These are phyloP conservation scores for Tylopilus rubrobrunneus DNA, from an alignment of 768 basidiomycete species.

Conservation along the genomic window DNA sequence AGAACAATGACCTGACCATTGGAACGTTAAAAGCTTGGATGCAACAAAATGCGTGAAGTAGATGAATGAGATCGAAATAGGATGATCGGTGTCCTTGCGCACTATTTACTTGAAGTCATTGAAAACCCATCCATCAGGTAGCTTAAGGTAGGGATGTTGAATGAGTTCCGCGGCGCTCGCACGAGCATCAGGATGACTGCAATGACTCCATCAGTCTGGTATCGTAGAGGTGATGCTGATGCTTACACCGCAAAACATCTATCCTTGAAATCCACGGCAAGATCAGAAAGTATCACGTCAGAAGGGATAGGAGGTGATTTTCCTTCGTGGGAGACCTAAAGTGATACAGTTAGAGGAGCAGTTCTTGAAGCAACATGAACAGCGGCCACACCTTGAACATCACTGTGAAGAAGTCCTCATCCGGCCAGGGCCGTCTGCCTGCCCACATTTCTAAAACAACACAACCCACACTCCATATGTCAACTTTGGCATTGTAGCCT, in stretches of 20 bases:
- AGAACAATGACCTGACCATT: slow-evolving; percentile 21
- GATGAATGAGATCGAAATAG: slow-evolving; percentile 26
- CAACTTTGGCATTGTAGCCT: slow-evolving; percentile 95
- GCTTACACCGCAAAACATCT: slow-evolving; percentile 88
- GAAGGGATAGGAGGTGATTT: slow-evolving; percentile 87
- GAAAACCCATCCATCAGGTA: slow-evolving; percentile 75
- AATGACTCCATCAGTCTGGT: slow-evolving; percentile 2
- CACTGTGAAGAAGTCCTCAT: slow-evolving; percentile 85
- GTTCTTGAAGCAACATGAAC: neutral
- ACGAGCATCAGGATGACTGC: slow-evolving; percentile 78
- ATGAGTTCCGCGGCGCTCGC: slow-evolving; percentile 77
- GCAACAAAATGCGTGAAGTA: slow-evolving; percentile 21
- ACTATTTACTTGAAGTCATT: slow-evolving; percentile 40
- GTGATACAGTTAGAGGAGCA: neutral
- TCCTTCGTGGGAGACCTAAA: slow-evolving; percentile 79
- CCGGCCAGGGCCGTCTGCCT: slow-evolving; percentile 91
- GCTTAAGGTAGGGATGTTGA: slow-evolving; percentile 71
- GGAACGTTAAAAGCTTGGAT: slow-evolving; percentile 16
- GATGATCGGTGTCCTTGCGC: slow-evolving; percentile 14
- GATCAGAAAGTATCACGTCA: slow-evolving; percentile 67
- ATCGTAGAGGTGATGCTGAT: neutral
- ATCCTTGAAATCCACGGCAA: slow-evolving; percentile 81
- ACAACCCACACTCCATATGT: slow-evolving; percentile 98
- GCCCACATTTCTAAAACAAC: slow-evolving; percentile 99
- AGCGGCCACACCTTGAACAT: slow-evolving; percentile 77